These are phyloP conservation scores for Melastoma malabathricum DNA, from an alignment of 345 rosid genomes.

Conservation along the genomic window DNA sequence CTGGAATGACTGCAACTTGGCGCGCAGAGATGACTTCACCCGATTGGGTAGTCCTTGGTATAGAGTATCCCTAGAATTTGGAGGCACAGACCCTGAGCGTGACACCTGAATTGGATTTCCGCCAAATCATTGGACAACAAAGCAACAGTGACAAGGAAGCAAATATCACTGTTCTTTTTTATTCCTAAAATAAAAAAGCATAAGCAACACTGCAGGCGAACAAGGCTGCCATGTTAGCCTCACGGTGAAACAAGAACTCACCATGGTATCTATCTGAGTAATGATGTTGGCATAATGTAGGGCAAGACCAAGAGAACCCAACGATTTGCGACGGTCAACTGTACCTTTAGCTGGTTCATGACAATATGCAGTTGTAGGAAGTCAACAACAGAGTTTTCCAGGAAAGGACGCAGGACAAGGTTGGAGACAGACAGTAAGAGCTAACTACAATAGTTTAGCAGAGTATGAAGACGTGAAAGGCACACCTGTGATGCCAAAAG, in stretches of 20 bases:
- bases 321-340: slow-evolving; percentile 13
- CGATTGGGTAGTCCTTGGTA: slow-evolving; percentile 91
- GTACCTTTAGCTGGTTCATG: slow-evolving; percentile 12
- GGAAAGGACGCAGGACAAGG: too few species aligned
- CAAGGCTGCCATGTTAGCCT: slow-evolving; percentile 2
- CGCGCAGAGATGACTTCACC: slow-evolving; percentile 71
- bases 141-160: too few species aligned
- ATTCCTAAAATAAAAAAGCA: too few species aligned
- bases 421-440: not conserved
- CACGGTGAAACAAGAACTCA: slow-evolving; percentile 13
- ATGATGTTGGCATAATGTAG: slow-evolving; percentile 41
- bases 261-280: slow-evolving; percentile 36
- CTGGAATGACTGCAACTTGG: slow-evolving; percentile 55
- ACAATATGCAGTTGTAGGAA: slow-evolving; percentile 38
- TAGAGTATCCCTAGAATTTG: slow-evolving; percentile 83
- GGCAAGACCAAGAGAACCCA: slow-evolving; percentile 42
- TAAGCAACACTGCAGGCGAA: not conserved
- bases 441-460: not conserved
- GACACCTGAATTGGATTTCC: slow-evolving; percentile 43
- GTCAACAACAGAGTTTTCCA: not conserved
- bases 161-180: too few species aligned
- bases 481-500: slow-evolving; percentile 80
- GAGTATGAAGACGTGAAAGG: slow-evolving; percentile 3
- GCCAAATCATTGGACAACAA: too few species aligned
- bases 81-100: slow-evolving; percentile 85